Evolutionary conservation across 441 rosid genomes (phyloP).

Genomic region (Theobroma grandiflorum): DNA sequence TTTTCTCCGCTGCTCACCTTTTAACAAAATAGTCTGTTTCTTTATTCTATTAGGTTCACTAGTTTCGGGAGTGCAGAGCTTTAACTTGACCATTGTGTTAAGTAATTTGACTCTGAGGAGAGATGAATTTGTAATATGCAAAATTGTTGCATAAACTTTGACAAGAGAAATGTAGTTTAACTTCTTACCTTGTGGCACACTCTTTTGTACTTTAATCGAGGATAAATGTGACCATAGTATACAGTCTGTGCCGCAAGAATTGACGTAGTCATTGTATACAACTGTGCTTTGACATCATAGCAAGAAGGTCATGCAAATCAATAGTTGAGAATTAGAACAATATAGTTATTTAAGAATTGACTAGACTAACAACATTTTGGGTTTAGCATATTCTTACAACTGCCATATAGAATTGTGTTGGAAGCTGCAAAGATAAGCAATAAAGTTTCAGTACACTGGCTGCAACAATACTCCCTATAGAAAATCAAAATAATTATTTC

Average conservation of each 20-base stretch:
- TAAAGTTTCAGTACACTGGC: conserved; percentile 32
- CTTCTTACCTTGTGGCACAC: conserved; percentile 46
- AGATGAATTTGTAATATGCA: neutral
- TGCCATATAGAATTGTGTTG: conserved; percentile 87
- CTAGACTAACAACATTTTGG: conserved; percentile 1
- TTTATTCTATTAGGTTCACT: neutral
- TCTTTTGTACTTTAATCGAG: conserved; percentile 46
- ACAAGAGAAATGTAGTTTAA: conserved; percentile 4
- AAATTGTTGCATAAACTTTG: neutral
- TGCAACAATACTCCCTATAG: neutral
- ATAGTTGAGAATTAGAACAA: conserved; percentile 16
- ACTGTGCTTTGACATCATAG: conserved; percentile 46
- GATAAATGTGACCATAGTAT: conserved; percentile 74
- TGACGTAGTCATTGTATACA: conserved; percentile 65
- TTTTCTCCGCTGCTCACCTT: neutral
- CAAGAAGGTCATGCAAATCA: conserved; percentile 20
- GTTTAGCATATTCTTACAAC: conserved; percentile 45
- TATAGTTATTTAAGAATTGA: neutral
- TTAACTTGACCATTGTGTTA: neutral
- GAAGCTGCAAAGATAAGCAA: conserved; percentile 72
- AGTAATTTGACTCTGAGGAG: neutral
- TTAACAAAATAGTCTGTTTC: neutral
- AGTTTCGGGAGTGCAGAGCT: neutral
- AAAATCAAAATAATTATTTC: conserved; percentile 11
- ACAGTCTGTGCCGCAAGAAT: conserved; percentile 64